phyloP scores from a whole-genome alignment of 805 yeast genomes.

The Cyberlindnera nakhonratchasimensis region DNA sequence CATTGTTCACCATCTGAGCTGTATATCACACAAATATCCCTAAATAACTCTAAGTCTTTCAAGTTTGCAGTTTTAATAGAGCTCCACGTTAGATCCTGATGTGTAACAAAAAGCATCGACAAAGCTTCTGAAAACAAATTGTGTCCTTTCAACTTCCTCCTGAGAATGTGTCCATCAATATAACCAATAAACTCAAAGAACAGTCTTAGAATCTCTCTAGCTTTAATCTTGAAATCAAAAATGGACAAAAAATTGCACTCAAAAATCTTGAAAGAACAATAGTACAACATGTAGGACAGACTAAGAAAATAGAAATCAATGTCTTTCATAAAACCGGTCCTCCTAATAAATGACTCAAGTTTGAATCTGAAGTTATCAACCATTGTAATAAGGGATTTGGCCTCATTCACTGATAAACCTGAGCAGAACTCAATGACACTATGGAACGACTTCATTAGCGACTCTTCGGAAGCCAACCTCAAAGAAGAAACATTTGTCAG shows the following conservation, averaged over 20 bases:
- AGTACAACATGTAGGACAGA: slow-evolving; percentile 20
- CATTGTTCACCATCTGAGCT: slow-evolving; percentile 10
- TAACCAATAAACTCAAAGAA: slow-evolving; percentile 19
- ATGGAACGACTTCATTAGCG: slow-evolving; percentile 11
- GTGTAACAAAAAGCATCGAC: slow-evolving; percentile 15
- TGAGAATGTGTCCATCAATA: slow-evolving; percentile 10
- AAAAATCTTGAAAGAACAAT: slow-evolving; percentile 11
- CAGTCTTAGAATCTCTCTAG: slow-evolving; percentile 7
- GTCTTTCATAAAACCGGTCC: slow-evolving; percentile 21
- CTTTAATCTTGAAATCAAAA: slow-evolving; percentile 19
- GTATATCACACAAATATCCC: slow-evolving; percentile 11
- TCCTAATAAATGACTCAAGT: slow-evolving; percentile 19
- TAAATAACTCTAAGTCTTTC: slow-evolving; percentile 16
- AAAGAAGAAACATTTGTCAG: slow-evolving; percentile 5
- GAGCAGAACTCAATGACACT: slow-evolving; percentile 18
- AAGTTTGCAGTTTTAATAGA: slow-evolving; percentile 9
- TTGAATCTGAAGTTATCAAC: slow-evolving; percentile 22
- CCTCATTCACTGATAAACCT: slow-evolving; percentile 8
- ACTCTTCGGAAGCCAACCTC: slow-evolving; percentile 2
- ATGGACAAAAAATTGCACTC: slow-evolving; percentile 14
- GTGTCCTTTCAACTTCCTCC: slow-evolving; percentile 11
- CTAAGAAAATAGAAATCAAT: slow-evolving; percentile 21
- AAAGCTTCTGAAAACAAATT: slow-evolving; percentile 20
- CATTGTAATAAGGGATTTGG: slow-evolving; percentile 16
- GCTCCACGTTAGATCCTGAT: slow-evolving; percentile 15